These are phyloP conservation scores for Paramecium caudatum DNA, from an alignment of 73 alveolate species.

Conservation along the genomic window DNA sequence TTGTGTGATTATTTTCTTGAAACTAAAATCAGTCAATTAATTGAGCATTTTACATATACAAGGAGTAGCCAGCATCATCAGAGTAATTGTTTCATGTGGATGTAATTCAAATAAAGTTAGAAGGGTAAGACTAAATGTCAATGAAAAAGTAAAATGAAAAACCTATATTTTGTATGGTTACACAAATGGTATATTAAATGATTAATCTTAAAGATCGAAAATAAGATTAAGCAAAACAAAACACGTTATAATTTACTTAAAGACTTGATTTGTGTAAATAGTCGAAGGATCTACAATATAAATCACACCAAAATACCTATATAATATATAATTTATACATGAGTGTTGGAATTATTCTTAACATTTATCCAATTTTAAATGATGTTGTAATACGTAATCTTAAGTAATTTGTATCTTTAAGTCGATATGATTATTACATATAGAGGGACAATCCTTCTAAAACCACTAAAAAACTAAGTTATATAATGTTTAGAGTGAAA, in stretches of 20 bases:
- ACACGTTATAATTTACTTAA: not conserved
- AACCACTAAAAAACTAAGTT: not conserved
- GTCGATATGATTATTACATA: slow-evolving; percentile 51
- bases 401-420: slow-evolving; percentile 41
- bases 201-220: not conserved
- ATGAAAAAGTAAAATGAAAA: slow-evolving; percentile 2
- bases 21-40: slow-evolving; percentile 1
- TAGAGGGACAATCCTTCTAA: not conserved
- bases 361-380: slow-evolving; percentile 6
- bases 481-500: not conserved
- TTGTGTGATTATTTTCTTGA: not conserved
- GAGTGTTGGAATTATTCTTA: not conserved
- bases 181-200: slow-evolving; percentile 22
- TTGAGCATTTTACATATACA: slow-evolving; percentile 34
- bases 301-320: slow-evolving; percentile 6
- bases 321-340: too few species aligned
- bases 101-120: not conserved
- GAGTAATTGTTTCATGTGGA: not conserved
- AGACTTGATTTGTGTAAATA: not conserved
- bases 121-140: slow-evolving; percentile 1
- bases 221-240: not conserved
- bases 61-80: slow-evolving; percentile 7
- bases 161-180: slow-evolving; percentile 15
- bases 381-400: slow-evolving; percentile 25
- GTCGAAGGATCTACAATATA: not conserved